These are phyloP conservation scores for Xylaria sp. DNA, from an alignment of 2,329 filamentous ascomycete genomes.

Conservation along the genomic window DNA sequence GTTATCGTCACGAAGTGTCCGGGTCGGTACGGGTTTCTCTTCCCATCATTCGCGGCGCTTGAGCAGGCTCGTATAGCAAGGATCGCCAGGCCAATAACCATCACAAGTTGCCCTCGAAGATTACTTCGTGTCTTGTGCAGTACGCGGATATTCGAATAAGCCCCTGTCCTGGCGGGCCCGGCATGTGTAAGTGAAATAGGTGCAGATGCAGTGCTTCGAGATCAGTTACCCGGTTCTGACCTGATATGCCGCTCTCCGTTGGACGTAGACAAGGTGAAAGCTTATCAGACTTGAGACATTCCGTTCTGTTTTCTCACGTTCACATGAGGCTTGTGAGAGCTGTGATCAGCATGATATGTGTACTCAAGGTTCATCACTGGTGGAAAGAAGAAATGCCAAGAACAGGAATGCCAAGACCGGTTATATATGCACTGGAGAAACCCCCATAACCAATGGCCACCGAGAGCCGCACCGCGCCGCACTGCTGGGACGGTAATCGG, in stretches of 20 bases:
- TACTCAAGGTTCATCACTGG: background rate
- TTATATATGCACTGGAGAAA: background rate
- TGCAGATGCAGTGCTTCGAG: background rate
- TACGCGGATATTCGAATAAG: background rate
- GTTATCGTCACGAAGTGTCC: background rate
- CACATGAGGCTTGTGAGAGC: background rate
- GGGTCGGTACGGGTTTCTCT: background rate
- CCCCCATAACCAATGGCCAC: conserved; percentile 7
- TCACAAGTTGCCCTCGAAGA: background rate
- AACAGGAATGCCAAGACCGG: background rate
- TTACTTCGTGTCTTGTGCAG: background rate
- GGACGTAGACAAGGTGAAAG: background rate
- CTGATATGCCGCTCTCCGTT: background rate
- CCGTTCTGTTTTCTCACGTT: background rate
- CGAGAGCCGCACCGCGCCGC: conserved; percentile 28
- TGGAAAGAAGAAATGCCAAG: background rate
- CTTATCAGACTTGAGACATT: background rate
- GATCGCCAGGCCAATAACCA: background rate
- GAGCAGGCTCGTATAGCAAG: background rate
- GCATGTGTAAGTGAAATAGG: background rate
- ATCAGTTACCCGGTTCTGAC: no score
- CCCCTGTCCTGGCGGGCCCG: background rate
- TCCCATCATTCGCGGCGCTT: background rate
- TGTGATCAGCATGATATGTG: conserved; percentile 6
- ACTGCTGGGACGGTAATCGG: conserved; percentile 21